These are phyloP conservation scores for Claviceps quebecensis DNA, from an alignment of 2,329 filamentous ascomycete species.

Conservation along the genomic window DNA sequence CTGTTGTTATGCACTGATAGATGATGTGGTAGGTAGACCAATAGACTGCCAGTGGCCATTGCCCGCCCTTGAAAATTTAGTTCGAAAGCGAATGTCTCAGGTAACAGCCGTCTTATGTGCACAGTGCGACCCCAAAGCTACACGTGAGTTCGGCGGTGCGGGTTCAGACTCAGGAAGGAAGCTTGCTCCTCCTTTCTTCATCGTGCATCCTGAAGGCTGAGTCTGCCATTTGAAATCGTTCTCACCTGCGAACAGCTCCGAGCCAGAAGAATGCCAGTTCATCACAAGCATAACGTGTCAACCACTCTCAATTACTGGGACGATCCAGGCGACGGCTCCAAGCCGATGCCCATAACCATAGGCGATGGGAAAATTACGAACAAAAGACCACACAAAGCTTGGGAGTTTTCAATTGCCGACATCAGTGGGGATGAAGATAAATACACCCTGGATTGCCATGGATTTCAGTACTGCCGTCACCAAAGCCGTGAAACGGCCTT, in stretches of 20 bases:
- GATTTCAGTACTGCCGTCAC: slow-evolving; percentile 25
- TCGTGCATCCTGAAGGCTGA: too few species aligned
- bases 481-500: slow-evolving; percentile 20
- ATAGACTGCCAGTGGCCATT: too few species aligned
- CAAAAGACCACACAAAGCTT: slow-evolving; percentile 17
- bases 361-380: slow-evolving; percentile 14
- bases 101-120: too few species aligned
- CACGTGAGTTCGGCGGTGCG: too few species aligned
- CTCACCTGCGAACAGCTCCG: background rate
- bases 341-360: slow-evolving; percentile 22
- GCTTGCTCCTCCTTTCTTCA: too few species aligned
- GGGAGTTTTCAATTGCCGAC: slow-evolving; percentile 31
- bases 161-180: too few species aligned
- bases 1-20: too few species aligned
- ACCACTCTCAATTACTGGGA: slow-evolving; percentile 27
- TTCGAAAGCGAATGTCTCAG: too few species aligned
- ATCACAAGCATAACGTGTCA: slow-evolving; percentile 14
- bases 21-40: too few species aligned
- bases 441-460: slow-evolving; percentile 27
- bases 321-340: slow-evolving; percentile 26
- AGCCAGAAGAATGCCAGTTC: background rate
- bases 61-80: too few species aligned
- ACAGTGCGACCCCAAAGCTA: too few species aligned
- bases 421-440: slow-evolving; percentile 24
- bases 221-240: too few species aligned